Percentiles rank a stretch among this genome's conserved stretches.
Evolutionary conservation across 2,329 filamentous ascomycete genomes (phyloP).

Genomic region (Colletotrichum sp.): DNA sequence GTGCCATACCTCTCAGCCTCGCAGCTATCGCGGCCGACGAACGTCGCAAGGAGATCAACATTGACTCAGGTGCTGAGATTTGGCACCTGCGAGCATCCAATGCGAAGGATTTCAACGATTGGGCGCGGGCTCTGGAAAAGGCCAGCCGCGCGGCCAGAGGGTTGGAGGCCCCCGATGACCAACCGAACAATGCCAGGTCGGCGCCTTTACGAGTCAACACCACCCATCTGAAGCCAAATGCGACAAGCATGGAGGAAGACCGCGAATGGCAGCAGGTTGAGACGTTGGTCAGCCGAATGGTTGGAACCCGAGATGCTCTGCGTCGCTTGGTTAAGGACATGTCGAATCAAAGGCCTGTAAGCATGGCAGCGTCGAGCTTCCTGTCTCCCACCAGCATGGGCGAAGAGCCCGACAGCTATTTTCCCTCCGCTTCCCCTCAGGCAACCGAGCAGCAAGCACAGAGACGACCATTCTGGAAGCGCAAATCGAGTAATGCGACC

Average conservation of each 20-base stretch:
- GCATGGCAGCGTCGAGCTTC: slow-evolving; percentile 37
- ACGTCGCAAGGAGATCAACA: slow-evolving; percentile 87
- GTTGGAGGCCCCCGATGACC: slow-evolving; percentile 34
- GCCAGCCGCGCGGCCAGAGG: slow-evolving; percentile 73
- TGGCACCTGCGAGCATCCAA: slow-evolving; percentile 92
- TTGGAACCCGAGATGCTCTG: slow-evolving; percentile 87
- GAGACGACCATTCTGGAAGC: slow-evolving; percentile 83
- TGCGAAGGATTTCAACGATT: slow-evolving; percentile 83
- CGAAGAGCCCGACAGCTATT: slow-evolving; percentile 63
- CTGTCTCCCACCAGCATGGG: slow-evolving; percentile 37
- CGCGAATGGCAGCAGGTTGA: slow-evolving; percentile 89
- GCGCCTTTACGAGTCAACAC: slow-evolving; percentile 31
- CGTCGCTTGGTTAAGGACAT: slow-evolving; percentile 87
- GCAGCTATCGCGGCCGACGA: slow-evolving; percentile 92
- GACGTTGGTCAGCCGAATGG: slow-evolving; percentile 81
- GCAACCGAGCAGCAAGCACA: slow-evolving; percentile 60
- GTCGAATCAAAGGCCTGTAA: slow-evolving; percentile 63
- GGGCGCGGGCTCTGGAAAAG: slow-evolving; percentile 84
- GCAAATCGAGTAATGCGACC: slow-evolving; percentile 75
- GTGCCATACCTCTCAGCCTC: slow-evolving; percentile 88
- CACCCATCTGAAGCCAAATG: slow-evolving; percentile 27
- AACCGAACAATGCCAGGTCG: slow-evolving; percentile 20
- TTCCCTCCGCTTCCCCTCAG: slow-evolving; percentile 34
- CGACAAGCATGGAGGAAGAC: slow-evolving; percentile 63
- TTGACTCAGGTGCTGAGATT: slow-evolving; percentile 95